Conservation (phyloP, 768 basidiomycete species). For the Russula sp. region DNA sequence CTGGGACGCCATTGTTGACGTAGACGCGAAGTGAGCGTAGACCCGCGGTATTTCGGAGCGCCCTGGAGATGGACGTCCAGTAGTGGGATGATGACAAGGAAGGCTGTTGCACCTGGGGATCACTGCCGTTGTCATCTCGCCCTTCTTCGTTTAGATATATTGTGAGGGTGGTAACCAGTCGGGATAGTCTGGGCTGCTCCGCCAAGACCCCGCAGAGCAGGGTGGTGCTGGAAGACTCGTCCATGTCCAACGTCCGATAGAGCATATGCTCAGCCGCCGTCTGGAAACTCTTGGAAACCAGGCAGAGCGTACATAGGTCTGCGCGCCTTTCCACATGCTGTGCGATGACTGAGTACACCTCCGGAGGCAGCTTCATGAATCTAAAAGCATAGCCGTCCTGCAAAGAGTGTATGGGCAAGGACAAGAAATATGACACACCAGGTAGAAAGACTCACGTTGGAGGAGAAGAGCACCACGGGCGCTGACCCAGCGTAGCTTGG, state of each 20-base stretch:
- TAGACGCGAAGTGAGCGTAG: constrained; percentile 50
- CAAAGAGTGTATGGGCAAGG: background rate
- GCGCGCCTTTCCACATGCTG: constrained; percentile 42
- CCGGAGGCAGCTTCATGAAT: constrained; percentile 50
- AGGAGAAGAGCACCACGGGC: background rate
- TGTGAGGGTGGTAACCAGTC: constrained; percentile 47
- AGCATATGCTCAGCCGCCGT: constrained; percentile 48
- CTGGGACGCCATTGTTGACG: constrained; percentile 26
- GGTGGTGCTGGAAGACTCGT: constrained; percentile 33
- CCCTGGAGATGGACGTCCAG: constrained; percentile 45
- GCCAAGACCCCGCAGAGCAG: constrained; percentile 43
- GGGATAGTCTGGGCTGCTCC: constrained; percentile 40
- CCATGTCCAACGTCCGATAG: constrained; percentile 51
- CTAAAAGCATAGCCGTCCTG: constrained; percentile 7
- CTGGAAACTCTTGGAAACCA: constrained; percentile 51
- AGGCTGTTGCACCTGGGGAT: constrained; percentile 22
- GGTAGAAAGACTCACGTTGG: background rate
- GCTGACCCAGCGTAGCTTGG: background rate
- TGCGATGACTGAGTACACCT: constrained; percentile 52
- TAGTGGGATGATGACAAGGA: constrained; percentile 32
- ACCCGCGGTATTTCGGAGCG: constrained; percentile 39
- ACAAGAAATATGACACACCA: background rate
- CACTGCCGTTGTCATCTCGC: constrained; percentile 22
- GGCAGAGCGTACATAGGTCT: constrained; percentile 51
- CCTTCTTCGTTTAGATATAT: constrained; percentile 34